Evolutionary conservation across 225 moss, liverwort and hornwort species (phyloP).

Genomic region (Physcomitrellopsis africana): DNA sequence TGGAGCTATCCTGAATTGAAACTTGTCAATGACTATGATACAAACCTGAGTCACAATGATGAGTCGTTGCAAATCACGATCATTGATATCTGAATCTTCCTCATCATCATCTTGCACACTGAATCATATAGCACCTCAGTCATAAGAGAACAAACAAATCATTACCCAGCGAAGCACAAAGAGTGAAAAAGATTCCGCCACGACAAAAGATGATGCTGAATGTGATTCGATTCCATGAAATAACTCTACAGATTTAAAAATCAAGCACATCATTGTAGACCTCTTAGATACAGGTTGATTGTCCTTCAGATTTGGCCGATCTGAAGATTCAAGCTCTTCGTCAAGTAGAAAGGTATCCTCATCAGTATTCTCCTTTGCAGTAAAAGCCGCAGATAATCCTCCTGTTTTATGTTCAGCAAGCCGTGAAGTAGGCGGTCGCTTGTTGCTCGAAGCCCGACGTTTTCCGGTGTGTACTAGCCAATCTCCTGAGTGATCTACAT

Average conservation of each 20-base stretch:
- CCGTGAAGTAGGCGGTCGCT: conserved; percentile 71
- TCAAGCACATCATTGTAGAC: conserved; percentile 37
- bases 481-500: conserved; percentile 73
- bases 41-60: conserved; percentile 98
- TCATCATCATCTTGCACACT: conserved; percentile 87
- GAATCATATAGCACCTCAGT: conserved; percentile 37
- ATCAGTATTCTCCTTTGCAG: conserved; percentile 58
- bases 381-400: conserved; percentile 86
- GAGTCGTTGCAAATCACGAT: conserved; percentile 88
- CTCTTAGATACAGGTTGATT: conserved; percentile 48
- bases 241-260: not conserved
- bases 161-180: not conserved
- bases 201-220: too few species aligned
- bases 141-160: not conserved
- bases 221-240: too few species aligned
- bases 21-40: conserved; percentile 14
- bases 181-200: too few species aligned
- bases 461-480: conserved; percentile 70
- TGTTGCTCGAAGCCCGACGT: conserved; percentile 73
- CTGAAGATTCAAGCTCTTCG: conserved; percentile 89
- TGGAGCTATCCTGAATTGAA: not conserved
- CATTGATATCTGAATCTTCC: conserved; percentile 86
- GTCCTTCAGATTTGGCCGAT: conserved; percentile 60
- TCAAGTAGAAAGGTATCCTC: conserved; percentile 90
- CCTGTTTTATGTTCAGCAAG: conserved; percentile 66